Evolutionary conservation across 495 filamentous ascomycete genomes (phyloP).

Genomic region (Lasiosphaeria ovina): DNA sequence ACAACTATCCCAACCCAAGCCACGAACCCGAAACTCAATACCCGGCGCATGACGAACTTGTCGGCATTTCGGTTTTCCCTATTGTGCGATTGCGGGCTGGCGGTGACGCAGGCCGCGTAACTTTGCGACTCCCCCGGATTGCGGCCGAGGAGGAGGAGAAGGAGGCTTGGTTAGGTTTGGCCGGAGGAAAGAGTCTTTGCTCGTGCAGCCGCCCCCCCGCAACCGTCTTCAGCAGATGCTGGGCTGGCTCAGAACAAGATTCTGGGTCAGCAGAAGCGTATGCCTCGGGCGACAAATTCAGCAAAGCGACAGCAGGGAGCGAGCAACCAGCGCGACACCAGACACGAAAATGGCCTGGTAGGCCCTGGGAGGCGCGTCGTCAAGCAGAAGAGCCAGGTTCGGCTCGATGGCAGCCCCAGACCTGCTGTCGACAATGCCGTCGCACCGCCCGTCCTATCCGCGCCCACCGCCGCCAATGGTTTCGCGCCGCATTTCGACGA

Average conservation of each 20-base stretch:
- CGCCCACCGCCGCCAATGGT: conserved; percentile 37
- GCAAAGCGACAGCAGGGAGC: conserved; percentile 65
- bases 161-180: background rate
- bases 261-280: conserved; percentile 56
- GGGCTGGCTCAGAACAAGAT: conserved; percentile 51
- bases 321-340: conserved; percentile 68
- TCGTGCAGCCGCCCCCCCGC: conserved; percentile 7
- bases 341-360: conserved; percentile 85
- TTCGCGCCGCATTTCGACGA: conserved; percentile 38
- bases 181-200: background rate
- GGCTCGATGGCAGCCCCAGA: conserved; percentile 37
- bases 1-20: background rate
- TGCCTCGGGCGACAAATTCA: conserved; percentile 68
- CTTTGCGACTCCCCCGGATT: conserved; percentile 9
- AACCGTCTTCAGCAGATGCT: conserved; percentile 12
- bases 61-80: background rate
- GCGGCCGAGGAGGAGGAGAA: background rate
- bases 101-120: conserved; percentile 12
- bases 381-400: conserved; percentile 48
- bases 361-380: conserved; percentile 77
- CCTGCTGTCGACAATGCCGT: conserved; percentile 31
- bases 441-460: conserved; percentile 38
- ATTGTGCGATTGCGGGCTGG: conserved; percentile 18
- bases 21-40: background rate
- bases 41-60: conserved; percentile 15